Evolutionary conservation across 73 alveolate species (phyloP).

Genomic region (Blepharisma stoltei): DNA sequence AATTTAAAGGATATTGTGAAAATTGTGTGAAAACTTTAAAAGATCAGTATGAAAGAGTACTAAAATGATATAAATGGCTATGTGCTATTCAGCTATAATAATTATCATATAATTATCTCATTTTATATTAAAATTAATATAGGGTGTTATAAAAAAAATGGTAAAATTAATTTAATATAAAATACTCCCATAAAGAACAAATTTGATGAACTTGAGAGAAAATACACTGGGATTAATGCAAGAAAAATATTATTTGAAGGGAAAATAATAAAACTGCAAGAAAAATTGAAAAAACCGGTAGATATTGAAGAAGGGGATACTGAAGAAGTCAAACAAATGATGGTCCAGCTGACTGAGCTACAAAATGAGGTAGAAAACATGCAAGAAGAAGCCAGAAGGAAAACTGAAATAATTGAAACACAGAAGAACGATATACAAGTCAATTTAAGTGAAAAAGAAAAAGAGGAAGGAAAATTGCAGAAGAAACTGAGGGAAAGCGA

Average conservation of each 20-base stretch:
- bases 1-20: slow-evolving; percentile 25
- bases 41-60: slow-evolving; percentile 1
- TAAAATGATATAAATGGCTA: slow-evolving; percentile 5
- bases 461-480: neutral
- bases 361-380: neutral
- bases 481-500: neutral
- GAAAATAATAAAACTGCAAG: neutral
- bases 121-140: too few species aligned
- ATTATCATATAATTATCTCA: too few species aligned
- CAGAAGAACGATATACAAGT: neutral
- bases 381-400: neutral
- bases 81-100: too few species aligned
- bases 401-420: neutral
- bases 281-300: neutral
- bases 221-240: slow-evolving; percentile 9
- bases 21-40: slow-evolving; percentile 1
- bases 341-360: neutral
- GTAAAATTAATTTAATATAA: too few species aligned
- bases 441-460: neutral
- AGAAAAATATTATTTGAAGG: slow-evolving; percentile 9
- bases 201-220: neutral
- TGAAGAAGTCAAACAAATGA: neutral
- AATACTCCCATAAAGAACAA: slow-evolving; percentile 11
- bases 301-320: neutral
- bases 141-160: too few species aligned